Percentiles rank a stretch among this genome's conserved stretches.
These are phyloP conservation scores for Rhododendron henanense DNA, from an alignment of 148 eudicot species.

Conservation along the genomic window DNA sequence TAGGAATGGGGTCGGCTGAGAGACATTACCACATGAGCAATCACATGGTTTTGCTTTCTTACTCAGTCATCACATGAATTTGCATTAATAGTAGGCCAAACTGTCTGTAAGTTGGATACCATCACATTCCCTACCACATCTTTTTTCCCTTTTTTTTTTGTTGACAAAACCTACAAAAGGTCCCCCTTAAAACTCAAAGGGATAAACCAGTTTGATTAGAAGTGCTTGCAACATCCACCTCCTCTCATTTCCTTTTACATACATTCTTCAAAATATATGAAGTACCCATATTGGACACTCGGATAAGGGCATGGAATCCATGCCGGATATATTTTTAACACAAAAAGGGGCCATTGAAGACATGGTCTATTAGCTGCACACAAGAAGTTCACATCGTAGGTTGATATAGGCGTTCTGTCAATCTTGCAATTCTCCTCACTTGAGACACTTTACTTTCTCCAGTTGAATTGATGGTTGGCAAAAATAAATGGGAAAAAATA, in stretches of 20 bases:
- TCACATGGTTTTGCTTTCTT: constrained; percentile 5
- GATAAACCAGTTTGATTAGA: neutral
- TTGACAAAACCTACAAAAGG: neutral
- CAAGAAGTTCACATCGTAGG: neutral
- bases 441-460: neutral
- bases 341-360: neutral
- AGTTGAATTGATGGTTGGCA: neutral
- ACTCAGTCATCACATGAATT: neutral
- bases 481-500: neutral
- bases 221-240: too few species aligned
- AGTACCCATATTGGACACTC: neutral
- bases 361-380: neutral
- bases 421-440: neutral
- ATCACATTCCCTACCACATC: neutral
- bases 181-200: neutral
- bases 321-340: neutral
- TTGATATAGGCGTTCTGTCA: neutral
- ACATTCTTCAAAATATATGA: neutral
- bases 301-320: neutral
- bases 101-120: neutral
- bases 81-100: neutral
- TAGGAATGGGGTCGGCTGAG: neutral
- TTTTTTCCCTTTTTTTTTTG: neutral
- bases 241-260: neutral
- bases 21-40: neutral